Conservation (phyloP, 768 basidiomycete genomes). For the Leccinum ochraceum region DNA sequence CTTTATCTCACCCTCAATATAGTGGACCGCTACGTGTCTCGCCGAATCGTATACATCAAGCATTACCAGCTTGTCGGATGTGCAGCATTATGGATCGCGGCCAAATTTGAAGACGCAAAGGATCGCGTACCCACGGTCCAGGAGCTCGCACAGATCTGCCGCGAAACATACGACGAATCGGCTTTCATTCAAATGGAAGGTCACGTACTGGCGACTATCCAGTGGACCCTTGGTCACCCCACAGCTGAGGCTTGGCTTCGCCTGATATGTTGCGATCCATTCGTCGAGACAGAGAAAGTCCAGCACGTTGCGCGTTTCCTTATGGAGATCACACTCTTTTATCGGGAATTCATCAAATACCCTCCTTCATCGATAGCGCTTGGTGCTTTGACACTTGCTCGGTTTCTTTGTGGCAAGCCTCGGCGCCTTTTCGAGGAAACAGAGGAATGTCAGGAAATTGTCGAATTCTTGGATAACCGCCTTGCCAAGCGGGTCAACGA, state of each 20-base stretch:
- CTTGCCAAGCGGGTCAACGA: conserved; percentile 88
- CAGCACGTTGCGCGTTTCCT: conserved; percentile 96
- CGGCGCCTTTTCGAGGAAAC: conserved; percentile 84
- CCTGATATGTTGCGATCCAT: conserved; percentile 71
- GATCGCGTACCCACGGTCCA: conserved; percentile 96
- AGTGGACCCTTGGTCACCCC: conserved; percentile 96
- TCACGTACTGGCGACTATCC: conserved; percentile 93
- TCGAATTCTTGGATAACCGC: conserved; percentile 82
- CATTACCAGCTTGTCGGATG: conserved; percentile 99
- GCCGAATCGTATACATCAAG: conserved; percentile 97
- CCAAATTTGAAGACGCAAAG: conserved; percentile 99
- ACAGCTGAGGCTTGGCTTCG: conserved; percentile 98
- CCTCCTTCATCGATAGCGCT: conserved; percentile 84
- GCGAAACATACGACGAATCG: conserved; percentile 93
- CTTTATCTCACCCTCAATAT: conserved; percentile 98
- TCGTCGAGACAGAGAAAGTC: conserved; percentile 82
- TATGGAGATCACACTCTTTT: conserved; percentile 99
- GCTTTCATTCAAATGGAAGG: conserved; percentile 99
- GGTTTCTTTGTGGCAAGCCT: conserved; percentile 81
- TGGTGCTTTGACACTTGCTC: conserved; percentile 87
- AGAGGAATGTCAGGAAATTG: conserved; percentile 78
- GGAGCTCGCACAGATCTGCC: conserved; percentile 94
- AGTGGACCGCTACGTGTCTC: conserved; percentile 98
- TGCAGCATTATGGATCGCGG: conserved; percentile 97
- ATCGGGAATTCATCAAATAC: conserved; percentile 91